Conservation (phyloP, 331 rosid species). For the Cydonia oblonga region DNA sequence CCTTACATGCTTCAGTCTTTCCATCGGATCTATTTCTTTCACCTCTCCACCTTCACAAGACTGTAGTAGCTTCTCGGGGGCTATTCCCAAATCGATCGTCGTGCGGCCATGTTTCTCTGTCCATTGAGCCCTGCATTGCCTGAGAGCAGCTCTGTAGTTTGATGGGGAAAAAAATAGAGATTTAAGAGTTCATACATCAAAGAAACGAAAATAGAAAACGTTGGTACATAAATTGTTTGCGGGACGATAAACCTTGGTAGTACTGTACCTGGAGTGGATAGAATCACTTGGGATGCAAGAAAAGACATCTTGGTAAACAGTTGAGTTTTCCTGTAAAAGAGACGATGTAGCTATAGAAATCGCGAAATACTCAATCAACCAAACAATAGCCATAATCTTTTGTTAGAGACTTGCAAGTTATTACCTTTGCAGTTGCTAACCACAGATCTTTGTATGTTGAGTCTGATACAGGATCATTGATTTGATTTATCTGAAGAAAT, state of each 20-base stretch:
- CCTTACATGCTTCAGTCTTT: constrained; percentile 23
- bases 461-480: constrained; percentile 42
- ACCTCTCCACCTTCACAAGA: constrained; percentile 12
- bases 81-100: constrained; percentile 37
- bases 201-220: not conserved
- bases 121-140: constrained; percentile 26
- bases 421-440: constrained; percentile 41
- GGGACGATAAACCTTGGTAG: not conserved
- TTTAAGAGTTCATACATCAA: not conserved
- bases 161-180: not conserved
- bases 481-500: constrained; percentile 25
- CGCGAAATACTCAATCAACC: not conserved
- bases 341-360: not conserved
- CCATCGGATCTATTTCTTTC: constrained; percentile 20
- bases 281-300: constrained; percentile 35
- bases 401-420: not conserved
- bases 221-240: not conserved
- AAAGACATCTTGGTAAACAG: constrained; percentile 32
- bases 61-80: constrained; percentile 23
- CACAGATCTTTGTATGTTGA: constrained; percentile 35
- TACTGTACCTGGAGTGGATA: constrained; percentile 28
- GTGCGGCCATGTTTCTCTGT: constrained; percentile 30
- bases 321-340: constrained; percentile 25
- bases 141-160: constrained; percentile 23
- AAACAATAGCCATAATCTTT: not conserved